These are phyloP conservation scores for Mrakia frigida DNA, from an alignment of 768 basidiomycete species.

Conservation along the genomic window DNA sequence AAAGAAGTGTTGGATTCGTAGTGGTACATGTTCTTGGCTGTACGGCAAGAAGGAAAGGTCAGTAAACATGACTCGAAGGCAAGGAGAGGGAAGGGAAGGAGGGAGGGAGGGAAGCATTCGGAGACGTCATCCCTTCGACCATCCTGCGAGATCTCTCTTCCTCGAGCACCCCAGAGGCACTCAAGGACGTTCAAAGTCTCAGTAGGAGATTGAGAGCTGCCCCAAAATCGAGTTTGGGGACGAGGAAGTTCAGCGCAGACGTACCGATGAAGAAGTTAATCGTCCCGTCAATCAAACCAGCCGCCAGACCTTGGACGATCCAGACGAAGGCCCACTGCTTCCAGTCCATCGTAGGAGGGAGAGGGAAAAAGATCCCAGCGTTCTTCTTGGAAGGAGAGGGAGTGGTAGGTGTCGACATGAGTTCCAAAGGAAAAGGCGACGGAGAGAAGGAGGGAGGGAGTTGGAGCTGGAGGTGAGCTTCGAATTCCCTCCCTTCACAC, in stretches of 20 bases:
- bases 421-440: no score
- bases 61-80: not conserved
- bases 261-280: constrained; percentile 30
- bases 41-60: not conserved
- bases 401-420: constrained; percentile 1
- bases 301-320: constrained; percentile 27
- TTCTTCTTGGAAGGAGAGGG: constrained; percentile 4
- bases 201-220: no score
- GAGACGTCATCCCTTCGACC: not conserved
- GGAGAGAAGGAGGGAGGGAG: no score
- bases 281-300: constrained; percentile 23
- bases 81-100: not conserved
- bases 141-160: not conserved
- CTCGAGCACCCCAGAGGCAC: not conserved
- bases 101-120: not conserved
- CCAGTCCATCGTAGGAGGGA: constrained; percentile 7
- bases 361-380: constrained; percentile 25
- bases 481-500: no score
- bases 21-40: constrained; percentile 31
- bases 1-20: constrained; percentile 20
- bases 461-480: no score
- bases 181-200: not conserved
- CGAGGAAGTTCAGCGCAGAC: not conserved
- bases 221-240: no score
- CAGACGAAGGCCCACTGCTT: constrained; percentile 23